Evolutionary conservation across 2,329 filamentous ascomycete species (phyloP).

Genomic region (Hypoxylon sp.): DNA sequence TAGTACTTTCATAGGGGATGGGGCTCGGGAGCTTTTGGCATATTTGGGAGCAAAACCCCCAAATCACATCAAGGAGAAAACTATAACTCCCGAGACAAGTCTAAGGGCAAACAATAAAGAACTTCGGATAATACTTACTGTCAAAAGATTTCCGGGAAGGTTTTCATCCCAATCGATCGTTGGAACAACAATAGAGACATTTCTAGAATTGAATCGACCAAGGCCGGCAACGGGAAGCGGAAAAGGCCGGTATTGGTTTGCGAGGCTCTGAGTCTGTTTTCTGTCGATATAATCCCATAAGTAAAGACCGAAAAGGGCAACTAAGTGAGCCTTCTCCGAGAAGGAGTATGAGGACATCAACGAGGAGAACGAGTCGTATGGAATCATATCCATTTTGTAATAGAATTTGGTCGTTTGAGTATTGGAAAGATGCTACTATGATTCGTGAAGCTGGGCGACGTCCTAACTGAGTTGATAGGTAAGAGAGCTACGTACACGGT

Average conservation of each 20-base stretch:
- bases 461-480: background rate
- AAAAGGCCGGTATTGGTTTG: constrained; percentile 38
- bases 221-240: constrained; percentile 22
- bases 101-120: too few species aligned
- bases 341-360: background rate
- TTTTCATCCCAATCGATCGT: constrained; percentile 47
- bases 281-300: constrained; percentile 39
- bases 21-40: too few species aligned
- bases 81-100: too few species aligned
- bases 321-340: background rate
- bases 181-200: constrained; percentile 52
- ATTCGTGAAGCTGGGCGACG: background rate
- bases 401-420: background rate
- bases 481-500: background rate
- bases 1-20: too few species aligned
- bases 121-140: background rate
- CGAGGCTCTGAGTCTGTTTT: constrained; percentile 1
- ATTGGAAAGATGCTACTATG: background rate
- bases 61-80: too few species aligned
- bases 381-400: background rate
- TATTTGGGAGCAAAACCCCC: too few species aligned
- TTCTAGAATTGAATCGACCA: constrained; percentile 13
- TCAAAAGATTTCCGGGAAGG: constrained; percentile 43
- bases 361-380: background rate
- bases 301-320: constrained; percentile 24